Percentiles rank a stretch among this genome's conserved stretches.
Evolutionary conservation across 805 yeast genomes (phyloP).

Genomic region (Wickerhamiella domercqiae): DNA sequence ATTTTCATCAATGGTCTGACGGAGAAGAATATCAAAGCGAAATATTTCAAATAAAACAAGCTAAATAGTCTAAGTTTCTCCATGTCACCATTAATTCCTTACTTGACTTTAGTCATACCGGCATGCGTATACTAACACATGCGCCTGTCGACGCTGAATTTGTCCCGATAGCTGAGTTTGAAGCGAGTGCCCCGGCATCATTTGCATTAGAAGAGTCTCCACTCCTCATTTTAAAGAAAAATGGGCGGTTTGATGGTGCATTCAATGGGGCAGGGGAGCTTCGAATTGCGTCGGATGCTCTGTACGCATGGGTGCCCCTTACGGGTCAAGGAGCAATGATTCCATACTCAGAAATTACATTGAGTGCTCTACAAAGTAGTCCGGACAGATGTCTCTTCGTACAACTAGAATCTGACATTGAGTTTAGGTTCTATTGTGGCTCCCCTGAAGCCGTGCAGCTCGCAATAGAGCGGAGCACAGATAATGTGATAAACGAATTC

Average conservation of each 20-base stretch:
- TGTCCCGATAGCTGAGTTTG: slow-evolving; percentile 19
- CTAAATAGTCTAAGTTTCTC: not conserved
- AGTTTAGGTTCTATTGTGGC: too few species aligned
- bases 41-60: slow-evolving; percentile 18
- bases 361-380: slow-evolving; percentile 19
- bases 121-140: slow-evolving; percentile 9
- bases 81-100: not conserved
- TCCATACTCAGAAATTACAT: slow-evolving; percentile 15
- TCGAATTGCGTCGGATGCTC: slow-evolving; percentile 18
- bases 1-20: slow-evolving; percentile 12
- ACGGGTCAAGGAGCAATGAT: slow-evolving; percentile 12
- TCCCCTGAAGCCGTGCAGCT: too few species aligned
- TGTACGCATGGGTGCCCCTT: slow-evolving; percentile 17
- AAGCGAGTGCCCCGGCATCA: slow-evolving; percentile 21
- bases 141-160: slow-evolving; percentile 17
- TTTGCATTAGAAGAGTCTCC: slow-evolving; percentile 23
- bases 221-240: slow-evolving; percentile 16
- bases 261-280: slow-evolving; percentile 7
- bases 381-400: slow-evolving; percentile 15
- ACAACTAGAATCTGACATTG: slow-evolving; percentile 10
- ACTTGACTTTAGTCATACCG: not conserved
- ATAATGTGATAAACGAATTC: too few species aligned
- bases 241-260: slow-evolving; percentile 5
- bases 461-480: too few species aligned
- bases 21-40: slow-evolving; percentile 16